Evolutionary conservation across 2,329 filamentous ascomycete genomes (phyloP), one percentile per base, ranked within the genome.

Genomic region (Alternaria sp.): DNA sequence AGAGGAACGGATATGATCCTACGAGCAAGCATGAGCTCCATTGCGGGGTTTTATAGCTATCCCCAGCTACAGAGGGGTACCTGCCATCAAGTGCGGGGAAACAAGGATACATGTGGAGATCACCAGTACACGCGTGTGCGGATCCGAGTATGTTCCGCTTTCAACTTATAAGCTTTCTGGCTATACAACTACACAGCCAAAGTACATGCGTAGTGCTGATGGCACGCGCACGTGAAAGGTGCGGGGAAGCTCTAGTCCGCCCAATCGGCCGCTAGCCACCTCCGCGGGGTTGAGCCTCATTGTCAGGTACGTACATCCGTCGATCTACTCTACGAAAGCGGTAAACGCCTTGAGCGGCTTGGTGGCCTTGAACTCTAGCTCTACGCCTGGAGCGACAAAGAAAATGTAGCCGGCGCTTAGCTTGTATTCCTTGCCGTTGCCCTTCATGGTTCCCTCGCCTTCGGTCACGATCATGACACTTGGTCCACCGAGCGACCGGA

Each of bases 331-430:
- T 6, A 80, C 81, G 52, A 79, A 85, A 8, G 85, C 82, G 45
- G 81, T 82, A 75, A 85, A 87, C 40, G 84, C 73, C 47, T 84
- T 80, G 68, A 87, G 68, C 15, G 77, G 80, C 57, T 82, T 80
- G 1, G 71, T 69, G 19, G 83, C 81, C 56, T 77, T 76, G 50
- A 86, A 81, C 47, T 84, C 80, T 12, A 87, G 63, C 59, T 84
- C 82, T 5, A 83, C 79, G 0, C 86, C 87, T 3, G 87, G 86
- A 1, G 86, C 89, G n/a, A 92, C 80, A 75, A 90, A 92, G 73
- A 85, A 92, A 11, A 91, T 86, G 67, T 83, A 87, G 0, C 90
- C 91, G 74, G 89, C 87, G 25, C 83, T 85, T 49, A 91, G 62
- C 28, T 86, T 81, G 61, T 86, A 81, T 15, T 81, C 81, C 70